Percentiles rank a stretch among this genome's conserved stretches.
phyloP scores from a whole-genome alignment of 108 stramenopile genomes.

The Seminavis robusta region DNA sequence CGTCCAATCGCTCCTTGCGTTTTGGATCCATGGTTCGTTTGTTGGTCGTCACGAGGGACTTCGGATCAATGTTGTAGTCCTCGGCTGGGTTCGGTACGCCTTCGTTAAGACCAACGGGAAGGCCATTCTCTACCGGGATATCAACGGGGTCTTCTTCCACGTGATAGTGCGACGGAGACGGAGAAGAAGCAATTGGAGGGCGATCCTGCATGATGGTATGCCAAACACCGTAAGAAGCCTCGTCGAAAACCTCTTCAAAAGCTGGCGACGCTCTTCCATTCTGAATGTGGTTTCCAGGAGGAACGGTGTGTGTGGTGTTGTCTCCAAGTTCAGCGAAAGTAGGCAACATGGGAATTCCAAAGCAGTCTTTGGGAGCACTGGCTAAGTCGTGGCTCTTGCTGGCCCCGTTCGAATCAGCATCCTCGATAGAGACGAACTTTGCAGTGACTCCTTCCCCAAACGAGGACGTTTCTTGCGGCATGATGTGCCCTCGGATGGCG shows the following conservation, averaged over 20 bases:
- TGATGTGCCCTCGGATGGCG: neutral
- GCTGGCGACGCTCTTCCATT: too few species aligned
- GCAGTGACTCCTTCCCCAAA: slow-evolving; percentile 75
- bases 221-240: slow-evolving; percentile 88
- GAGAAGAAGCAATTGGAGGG: too few species aligned
- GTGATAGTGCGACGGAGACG: too few species aligned
- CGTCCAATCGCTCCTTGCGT: slow-evolving; percentile 74
- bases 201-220: slow-evolving; percentile 75
- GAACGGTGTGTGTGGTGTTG: slow-evolving; percentile 14
- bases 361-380: slow-evolving; percentile 71
- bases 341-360: slow-evolving; percentile 85
- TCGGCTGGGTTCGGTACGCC: neutral
- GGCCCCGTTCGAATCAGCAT: slow-evolving; percentile 16
- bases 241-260: slow-evolving; percentile 84
- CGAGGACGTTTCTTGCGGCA: slow-evolving; percentile 8
- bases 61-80: neutral
- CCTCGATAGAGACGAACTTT: slow-evolving; percentile 75
- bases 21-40: slow-evolving; percentile 29
- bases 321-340: slow-evolving; percentile 35
- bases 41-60: neutral
- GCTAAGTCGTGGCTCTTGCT: slow-evolving; percentile 40
- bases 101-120: too few species aligned
- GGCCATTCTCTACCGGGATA: too few species aligned
- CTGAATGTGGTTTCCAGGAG: slow-evolving; percentile 8
- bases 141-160: neutral